A percentile compares a stretch with the other conserved stretches of the same genome.
These are phyloP conservation scores for Hypoxylon sp. DNA, from an alignment of 2,329 filamentous ascomycete genomes.

Conservation along the genomic window DNA sequence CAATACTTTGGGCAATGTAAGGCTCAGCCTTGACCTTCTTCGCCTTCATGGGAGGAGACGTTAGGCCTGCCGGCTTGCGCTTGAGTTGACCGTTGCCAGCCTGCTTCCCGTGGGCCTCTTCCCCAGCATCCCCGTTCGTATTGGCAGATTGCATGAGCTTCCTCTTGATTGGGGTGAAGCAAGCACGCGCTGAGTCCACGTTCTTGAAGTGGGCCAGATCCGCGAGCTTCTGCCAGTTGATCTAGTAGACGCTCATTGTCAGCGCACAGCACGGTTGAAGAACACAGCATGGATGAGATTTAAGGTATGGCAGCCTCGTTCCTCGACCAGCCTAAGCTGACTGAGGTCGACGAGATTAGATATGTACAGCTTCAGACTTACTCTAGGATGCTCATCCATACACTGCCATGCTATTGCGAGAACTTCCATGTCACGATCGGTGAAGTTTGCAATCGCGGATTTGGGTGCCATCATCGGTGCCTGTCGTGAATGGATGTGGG, in stretches of 20 bases:
- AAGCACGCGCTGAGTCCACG: slow-evolving; percentile 12
- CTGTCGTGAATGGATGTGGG: background rate
- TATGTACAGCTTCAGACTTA: slow-evolving; percentile 14
- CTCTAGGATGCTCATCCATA: slow-evolving; percentile 17
- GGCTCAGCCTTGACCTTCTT: slow-evolving; percentile 20
- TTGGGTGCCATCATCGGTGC: slow-evolving; percentile 19
- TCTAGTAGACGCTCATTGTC: slow-evolving; percentile 17
- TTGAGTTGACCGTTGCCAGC: background rate
- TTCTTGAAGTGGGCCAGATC: slow-evolving; percentile 30
- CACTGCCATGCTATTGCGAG: slow-evolving; percentile 25
- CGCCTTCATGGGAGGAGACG: background rate
- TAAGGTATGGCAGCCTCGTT: no score
- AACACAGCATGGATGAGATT: background rate
- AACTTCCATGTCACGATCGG: slow-evolving; percentile 26
- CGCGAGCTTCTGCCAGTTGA: slow-evolving; percentile 32
- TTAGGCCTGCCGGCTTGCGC: background rate
- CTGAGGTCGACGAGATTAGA: no score
- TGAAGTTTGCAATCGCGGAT: slow-evolving; percentile 3
- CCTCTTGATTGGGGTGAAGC: slow-evolving; percentile 27
- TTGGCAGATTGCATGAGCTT: slow-evolving; percentile 28
- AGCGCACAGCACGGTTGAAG: background rate
- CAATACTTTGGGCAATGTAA: background rate
- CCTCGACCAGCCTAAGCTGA: no score
- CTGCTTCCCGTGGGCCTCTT: background rate
- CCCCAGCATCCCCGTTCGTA: background rate